Evolutionary conservation across 192 early-diverging fungal species (phyloP), one percentile per base, ranked within the genome.

Genomic region (Diversispora epigaea): DNA sequence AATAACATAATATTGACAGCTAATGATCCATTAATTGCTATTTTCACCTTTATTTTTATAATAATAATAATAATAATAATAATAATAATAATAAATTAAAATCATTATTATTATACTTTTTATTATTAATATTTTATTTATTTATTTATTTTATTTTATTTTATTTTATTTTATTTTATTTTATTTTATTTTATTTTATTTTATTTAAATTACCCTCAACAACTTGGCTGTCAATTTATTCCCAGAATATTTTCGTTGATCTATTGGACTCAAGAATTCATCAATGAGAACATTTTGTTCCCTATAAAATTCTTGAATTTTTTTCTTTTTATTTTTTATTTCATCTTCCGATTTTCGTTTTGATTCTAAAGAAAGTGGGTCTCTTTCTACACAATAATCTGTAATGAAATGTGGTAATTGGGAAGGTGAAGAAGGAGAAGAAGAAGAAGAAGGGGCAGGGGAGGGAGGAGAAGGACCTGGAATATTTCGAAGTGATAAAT

Each of bases 221-320:
- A 83, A 71, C 15, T 62, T 69, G 21, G 73, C 71, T 55, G 83
- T 78, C 12, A 77, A 61, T 44, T 86, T 81, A 66, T 86, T 76
- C 45, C 62, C 73, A 68, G 71, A 76, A 75, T 77, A 60, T 54
- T 80, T 63, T 21, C 25, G 25, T 32, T 78, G 78, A 60, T 80
- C 78, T 25, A 81, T 72, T 22, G 91, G 87, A 8, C 84, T 80
- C 45, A 96, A 78, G 52, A 94, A 87, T 61, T 86, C 84, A 61
- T 92, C 84, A 77, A 96, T 96, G 52, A 91, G 83, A 57, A 92
- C 88, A 76, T 96, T 95, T 76, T 96, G 95, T 45, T 84, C 77
- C 63, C 89, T 76, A 79, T 96, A 96, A 74, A 94, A 96, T 25
- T 83, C 78, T 46, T 80, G 83, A n/a, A 92, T 77, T 66, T 85